Evolutionary conservation across 345 rosid species (phyloP), one percentile per base, ranked within the genome.

Genomic region (Sapria himalayana): DNA sequence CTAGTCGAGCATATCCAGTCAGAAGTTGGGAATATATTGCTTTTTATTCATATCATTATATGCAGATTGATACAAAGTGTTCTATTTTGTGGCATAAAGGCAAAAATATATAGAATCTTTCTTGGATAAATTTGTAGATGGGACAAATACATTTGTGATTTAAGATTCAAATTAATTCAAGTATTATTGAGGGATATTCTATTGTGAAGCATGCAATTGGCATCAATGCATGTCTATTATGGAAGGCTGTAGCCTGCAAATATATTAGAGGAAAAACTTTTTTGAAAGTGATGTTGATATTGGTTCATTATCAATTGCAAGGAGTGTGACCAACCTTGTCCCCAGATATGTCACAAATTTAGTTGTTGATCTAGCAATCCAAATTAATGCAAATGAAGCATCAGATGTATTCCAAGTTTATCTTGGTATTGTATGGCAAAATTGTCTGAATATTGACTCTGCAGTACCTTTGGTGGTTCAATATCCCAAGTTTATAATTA

Each of bases 131-230:
- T 89, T 89, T 49, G 54, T 71, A 31, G 80, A 82, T 44, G 98
- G 98, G 45, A 71, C 76, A 18, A 93, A 82, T 39, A 49, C 55
- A 54, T 89, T 76, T 52, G 94, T 0, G 94, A 82, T 58, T 53
- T 84, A 29, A 76, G 94, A 62, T 89, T 89, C 62, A 89, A 89
- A 61, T 46, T 89, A 40, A 82, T 89, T 51, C 94, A 29, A 78
- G 94, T 53, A 82, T 89, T 34, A 72, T 79, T 50, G 91, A 89
- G 77, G 98, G 98, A 42, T 82, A 89, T 33, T 89, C 94, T 94
- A 89, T 89, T 93, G 98, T 89, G 58, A 89, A 89, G 71, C 91
- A 94, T 27, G 93, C 98, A 0, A 94, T 89, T 53, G 98, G 95
- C 56, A 72, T 94, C 36, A 89, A 89, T 67, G 98, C 93, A 27